Conservation (phyloP, 2,329 filamentous ascomycete genomes). For the Microdochium trichocladiopsis region DNA sequence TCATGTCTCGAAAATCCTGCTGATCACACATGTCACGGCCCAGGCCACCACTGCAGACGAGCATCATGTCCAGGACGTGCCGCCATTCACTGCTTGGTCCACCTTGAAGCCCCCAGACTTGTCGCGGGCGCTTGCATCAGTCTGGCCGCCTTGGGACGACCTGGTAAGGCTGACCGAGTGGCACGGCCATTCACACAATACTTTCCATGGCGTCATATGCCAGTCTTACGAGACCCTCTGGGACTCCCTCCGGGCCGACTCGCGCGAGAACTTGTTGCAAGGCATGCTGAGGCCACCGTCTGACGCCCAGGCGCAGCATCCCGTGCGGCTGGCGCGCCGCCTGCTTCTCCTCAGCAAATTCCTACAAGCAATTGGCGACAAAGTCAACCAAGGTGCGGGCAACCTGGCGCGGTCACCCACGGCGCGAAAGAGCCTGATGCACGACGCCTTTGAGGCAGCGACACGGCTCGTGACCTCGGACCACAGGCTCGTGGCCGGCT, state of each 20-base stretch:
- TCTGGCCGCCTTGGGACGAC: constrained; percentile 9
- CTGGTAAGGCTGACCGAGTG: background rate
- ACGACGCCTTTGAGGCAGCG: constrained; percentile 16
- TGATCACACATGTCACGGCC: no score
- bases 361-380: constrained; percentile 17
- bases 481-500: constrained; percentile 32
- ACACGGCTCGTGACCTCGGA: constrained; percentile 33
- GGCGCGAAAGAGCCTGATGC: background rate
- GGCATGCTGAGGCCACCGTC: background rate
- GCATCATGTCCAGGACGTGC: no score
- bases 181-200: no score
- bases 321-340: constrained; percentile 23
- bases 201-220: background rate
- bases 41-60: no score
- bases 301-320: constrained; percentile 14
- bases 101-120: no score
- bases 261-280: background rate
- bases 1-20: no score
- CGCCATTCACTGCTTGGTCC: no score
- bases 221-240: background rate
- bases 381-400: background rate
- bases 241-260: background rate
- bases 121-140: constrained; percentile 26
- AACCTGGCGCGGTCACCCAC: background rate
- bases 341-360: constrained; percentile 17